Evolutionary conservation across 306 rosid species (phyloP), one percentile per base, ranked within the genome.

Genomic region (Citrullus mucosospermus): DNA sequence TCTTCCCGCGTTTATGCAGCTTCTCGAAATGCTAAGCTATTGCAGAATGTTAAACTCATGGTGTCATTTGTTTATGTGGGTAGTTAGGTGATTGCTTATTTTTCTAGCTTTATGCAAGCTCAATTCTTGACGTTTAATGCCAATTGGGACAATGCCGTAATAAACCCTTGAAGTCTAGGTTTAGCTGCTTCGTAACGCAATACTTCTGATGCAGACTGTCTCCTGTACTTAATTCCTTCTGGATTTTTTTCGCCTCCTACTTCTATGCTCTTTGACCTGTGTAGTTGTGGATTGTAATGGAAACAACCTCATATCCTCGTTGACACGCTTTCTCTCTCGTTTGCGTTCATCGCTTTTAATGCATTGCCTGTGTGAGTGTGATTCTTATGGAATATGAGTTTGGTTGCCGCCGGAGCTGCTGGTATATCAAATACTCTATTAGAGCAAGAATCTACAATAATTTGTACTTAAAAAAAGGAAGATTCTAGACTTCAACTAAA

Each of bases 111-210:
- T 68, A 68, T 70, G 57, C 41, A 12, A 70, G 76, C 76, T 70
- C 30, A 34, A 53, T 74, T 54, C 17, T 74, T 2, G 63, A 53
- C 8, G 63, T 32, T 74, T 6, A 54, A 17, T 54, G 78, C 11
- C 32, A 32, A 32, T 74, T 34, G 63, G 48, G 63, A 54, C 63
- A 74, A 54, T 74, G 78, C 63, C 63, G 43, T 34, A 17, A 54
- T 34, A 34, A 32, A 74, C 30, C 25, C 12, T 74, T 74, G 22
- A 54, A 6, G 63, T 74, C 55, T 74, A 54, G 78, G 78, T 74
- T 74, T 74, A 53, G 78, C 59, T 74, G 63, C 63, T 74, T 34
- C 50, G 63, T 74, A 74, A 54, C 9, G 78, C 78, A 34, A 74
- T 74, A 53, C 48, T 16, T 18, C 78, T 34, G 78, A 53, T 73